These are phyloP conservation scores for Choiromyces venosus DNA, from an alignment of 495 filamentous ascomycete genomes.

Conservation along the genomic window DNA sequence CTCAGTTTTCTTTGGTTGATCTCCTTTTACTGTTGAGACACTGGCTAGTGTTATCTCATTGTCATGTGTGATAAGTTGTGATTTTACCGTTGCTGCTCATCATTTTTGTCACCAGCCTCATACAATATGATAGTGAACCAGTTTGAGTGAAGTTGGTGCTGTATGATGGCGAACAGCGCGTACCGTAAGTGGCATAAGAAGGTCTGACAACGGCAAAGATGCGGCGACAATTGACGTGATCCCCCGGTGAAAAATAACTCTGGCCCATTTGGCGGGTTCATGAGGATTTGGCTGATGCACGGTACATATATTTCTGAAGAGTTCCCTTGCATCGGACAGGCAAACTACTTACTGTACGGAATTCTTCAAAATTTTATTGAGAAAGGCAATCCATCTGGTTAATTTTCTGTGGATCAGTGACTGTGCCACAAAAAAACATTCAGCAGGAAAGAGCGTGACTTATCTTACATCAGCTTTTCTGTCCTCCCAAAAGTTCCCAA, in stretches of 20 bases:
- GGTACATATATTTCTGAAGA: neutral
- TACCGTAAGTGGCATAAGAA: neutral
- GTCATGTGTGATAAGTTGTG: no score
- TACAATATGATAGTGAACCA: no score
- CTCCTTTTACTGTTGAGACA: no score
- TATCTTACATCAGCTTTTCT: neutral
- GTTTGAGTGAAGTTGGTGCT: neutral
- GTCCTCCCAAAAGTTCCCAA: neutral
- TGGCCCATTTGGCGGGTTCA: neutral
- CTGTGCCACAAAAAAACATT: neutral
- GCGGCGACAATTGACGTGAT: slow-evolving; percentile 2
- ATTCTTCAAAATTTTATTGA: neutral
- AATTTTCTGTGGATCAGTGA: neutral
- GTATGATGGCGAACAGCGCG: neutral
- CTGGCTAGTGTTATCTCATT: no score
- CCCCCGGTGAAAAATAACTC: neutral
- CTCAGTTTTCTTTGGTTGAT: no score
- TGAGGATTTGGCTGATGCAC: neutral
- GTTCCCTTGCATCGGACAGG: neutral
- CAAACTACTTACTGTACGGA: neutral
- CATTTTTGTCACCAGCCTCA: no score
- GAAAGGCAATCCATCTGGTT: neutral
- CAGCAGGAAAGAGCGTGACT: neutral
- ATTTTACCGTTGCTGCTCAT: no score
- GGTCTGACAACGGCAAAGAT: neutral